Percentiles rank a stretch among this genome's conserved stretches.
These are phyloP conservation scores for Apostasia ramifera DNA, from an alignment of 106 monocot species.

Conservation along the genomic window DNA sequence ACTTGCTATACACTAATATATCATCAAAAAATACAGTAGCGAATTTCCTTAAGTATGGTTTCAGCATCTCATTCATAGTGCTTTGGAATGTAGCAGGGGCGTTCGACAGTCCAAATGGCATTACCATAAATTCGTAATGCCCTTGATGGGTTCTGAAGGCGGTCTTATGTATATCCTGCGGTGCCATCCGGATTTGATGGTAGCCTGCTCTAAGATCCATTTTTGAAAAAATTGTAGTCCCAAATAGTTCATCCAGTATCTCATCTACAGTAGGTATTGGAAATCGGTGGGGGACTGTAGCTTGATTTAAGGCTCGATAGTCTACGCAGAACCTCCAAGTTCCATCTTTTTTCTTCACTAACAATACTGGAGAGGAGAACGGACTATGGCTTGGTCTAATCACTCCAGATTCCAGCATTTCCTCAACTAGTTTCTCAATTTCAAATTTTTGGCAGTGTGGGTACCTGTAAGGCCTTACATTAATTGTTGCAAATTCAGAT, in stretches of 20 bases:
- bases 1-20: background rate
- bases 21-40: background rate
- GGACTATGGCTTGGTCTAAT: background rate
- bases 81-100: background rate
- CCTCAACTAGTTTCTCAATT: background rate
- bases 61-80: background rate
- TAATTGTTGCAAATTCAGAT: too few relatives aligned
- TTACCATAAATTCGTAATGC: too few relatives aligned
- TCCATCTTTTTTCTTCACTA: background rate
- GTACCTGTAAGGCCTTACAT: too few relatives aligned
- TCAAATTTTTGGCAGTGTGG: background rate
- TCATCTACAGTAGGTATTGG: too few relatives aligned
- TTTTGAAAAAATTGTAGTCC: background rate
- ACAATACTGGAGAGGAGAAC: background rate
- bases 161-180: background rate
- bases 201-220: too few relatives aligned
- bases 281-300: background rate
- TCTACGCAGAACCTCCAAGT: background rate
- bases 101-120: too few relatives aligned
- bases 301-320: too few relatives aligned
- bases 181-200: background rate
- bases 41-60: background rate
- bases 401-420: background rate
- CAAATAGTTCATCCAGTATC: background rate
- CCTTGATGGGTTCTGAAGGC: background rate